These are phyloP conservation scores for Trypanosoma congolense DNA, from an alignment of 208 protist genomes.

Conservation along the genomic window DNA sequence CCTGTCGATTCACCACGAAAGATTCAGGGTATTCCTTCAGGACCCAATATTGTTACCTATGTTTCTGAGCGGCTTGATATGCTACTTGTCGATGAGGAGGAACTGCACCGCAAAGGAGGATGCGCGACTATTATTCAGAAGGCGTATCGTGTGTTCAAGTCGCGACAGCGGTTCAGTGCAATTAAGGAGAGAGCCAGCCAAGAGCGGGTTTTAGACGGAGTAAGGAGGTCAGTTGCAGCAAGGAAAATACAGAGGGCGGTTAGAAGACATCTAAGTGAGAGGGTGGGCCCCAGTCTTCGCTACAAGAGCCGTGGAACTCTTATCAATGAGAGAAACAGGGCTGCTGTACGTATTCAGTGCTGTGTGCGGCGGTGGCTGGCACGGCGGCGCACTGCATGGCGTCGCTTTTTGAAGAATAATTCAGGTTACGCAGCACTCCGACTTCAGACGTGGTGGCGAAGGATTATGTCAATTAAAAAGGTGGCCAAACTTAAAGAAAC, in stretches of 20 bases:
- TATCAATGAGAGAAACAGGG: constrained; percentile 29
- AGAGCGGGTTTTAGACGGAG: constrained; percentile 26
- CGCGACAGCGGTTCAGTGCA: constrained; percentile 24
- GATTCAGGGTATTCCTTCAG: background rate
- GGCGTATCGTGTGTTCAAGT: constrained; percentile 51
- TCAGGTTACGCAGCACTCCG: constrained; percentile 25
- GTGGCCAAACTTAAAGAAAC: constrained; percentile 16
- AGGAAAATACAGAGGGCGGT: constrained; percentile 48
- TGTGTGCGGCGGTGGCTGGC: constrained; percentile 66
- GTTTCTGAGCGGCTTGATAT: constrained; percentile 67
- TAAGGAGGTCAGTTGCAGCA: constrained; percentile 41
- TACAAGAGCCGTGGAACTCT: constrained; percentile 6
- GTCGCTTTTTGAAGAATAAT: constrained; percentile 27
- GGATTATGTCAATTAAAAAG: constrained; percentile 24
- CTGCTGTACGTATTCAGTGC: constrained; percentile 57
- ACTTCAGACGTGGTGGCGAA: constrained; percentile 59
- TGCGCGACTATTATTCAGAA: constrained; percentile 59
- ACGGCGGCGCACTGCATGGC: constrained; percentile 21
- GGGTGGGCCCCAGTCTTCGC: constrained; percentile 16
- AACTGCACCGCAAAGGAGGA: constrained; percentile 65
- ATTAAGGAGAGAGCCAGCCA: constrained; percentile 22
- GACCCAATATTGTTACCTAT: constrained; percentile 40
- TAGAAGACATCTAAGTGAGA: constrained; percentile 21
- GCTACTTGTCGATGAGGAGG: constrained; percentile 72
- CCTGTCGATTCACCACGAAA: background rate